Percentiles rank a stretch among this genome's conserved stretches.
phyloP scores from a whole-genome alignment of 2,329 filamentous ascomycete genomes.

The Amylocarpus encephaloides region DNA sequence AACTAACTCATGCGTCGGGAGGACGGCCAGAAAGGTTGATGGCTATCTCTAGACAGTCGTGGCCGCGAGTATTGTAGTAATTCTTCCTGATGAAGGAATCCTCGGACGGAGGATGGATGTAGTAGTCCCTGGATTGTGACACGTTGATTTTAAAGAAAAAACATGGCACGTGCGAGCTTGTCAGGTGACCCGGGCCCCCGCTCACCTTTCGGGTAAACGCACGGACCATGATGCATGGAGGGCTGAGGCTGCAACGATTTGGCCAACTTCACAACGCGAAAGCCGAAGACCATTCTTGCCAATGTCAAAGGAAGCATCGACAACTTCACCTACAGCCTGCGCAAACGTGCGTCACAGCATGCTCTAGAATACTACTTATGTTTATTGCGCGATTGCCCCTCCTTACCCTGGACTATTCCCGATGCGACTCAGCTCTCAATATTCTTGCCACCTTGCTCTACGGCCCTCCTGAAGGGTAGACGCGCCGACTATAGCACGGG shows the following conservation, averaged over 20 bases:
- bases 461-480: slow-evolving; percentile 9
- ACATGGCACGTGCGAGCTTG: too few species aligned
- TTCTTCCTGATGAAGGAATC: too few species aligned
- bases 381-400: slow-evolving; percentile 12
- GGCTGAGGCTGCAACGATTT: not conserved
- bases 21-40: too few species aligned
- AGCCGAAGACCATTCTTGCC: not conserved
- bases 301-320: not conserved
- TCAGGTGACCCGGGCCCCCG: too few species aligned
- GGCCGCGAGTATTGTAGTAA: too few species aligned
- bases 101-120: too few species aligned
- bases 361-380: not conserved
- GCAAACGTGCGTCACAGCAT: not conserved
- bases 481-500: slow-evolving; percentile 16
- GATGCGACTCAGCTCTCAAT: slow-evolving; percentile 18
- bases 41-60: too few species aligned
- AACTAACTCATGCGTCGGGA: too few species aligned
- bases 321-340: not conserved
- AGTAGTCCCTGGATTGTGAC: too few species aligned
- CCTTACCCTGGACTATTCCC: slow-evolving; percentile 5
- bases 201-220: too few species aligned
- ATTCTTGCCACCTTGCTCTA: slow-evolving; percentile 17
- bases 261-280: not conserved
- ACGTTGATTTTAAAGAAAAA: too few species aligned
- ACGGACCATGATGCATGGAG: not conserved